Evolutionary conservation across 2,329 filamentous ascomycete species (phyloP).

Genomic region (Colletotrichum sp.): DNA sequence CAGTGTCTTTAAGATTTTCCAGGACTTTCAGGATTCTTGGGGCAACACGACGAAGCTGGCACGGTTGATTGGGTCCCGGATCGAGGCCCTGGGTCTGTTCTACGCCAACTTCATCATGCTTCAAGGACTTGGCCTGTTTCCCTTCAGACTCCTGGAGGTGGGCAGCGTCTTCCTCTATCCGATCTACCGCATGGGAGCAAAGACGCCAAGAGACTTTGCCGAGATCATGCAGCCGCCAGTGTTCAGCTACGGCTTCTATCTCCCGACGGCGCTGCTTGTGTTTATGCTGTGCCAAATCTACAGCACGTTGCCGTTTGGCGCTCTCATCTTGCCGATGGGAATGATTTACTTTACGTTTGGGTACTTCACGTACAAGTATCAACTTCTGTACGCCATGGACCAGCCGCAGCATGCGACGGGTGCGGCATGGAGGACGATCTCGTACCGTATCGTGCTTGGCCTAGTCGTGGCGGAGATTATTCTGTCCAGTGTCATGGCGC

Average conservation of each 20-base stretch:
- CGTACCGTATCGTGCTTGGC: constrained; percentile 86
- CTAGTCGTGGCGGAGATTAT: constrained; percentile 89
- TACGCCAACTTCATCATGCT: constrained; percentile 95
- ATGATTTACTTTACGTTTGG: constrained; percentile 83
- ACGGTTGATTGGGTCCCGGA: constrained; percentile 73
- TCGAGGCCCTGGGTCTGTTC: constrained; percentile 79
- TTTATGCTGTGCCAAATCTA: constrained; percentile 97
- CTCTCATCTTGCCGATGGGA: constrained; percentile 81
- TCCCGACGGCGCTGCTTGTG: constrained; percentile 89
- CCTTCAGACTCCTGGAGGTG: constrained; percentile 89
- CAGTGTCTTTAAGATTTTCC: constrained; percentile 78
- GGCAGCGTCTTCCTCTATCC: constrained; percentile 86
- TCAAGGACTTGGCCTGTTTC: constrained; percentile 91
- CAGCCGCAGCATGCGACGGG: constrained; percentile 94
- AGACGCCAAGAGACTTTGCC: constrained; percentile 87
- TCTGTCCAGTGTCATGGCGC: constrained; percentile 84
- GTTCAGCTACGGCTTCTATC: constrained; percentile 95
- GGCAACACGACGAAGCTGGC: constrained; percentile 82
- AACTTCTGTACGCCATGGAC: constrained; percentile 97
- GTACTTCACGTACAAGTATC: constrained; percentile 94
- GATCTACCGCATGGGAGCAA: constrained; percentile 76
- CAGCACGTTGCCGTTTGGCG: constrained; percentile 82
- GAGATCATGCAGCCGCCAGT: constrained; percentile 81
- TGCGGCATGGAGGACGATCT: constrained; percentile 95
- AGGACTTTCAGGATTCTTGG: constrained; percentile 74